These are phyloP conservation scores for Aspergillus cavernicola DNA, from an alignment of 495 filamentous ascomycete genomes.

Conservation along the genomic window DNA sequence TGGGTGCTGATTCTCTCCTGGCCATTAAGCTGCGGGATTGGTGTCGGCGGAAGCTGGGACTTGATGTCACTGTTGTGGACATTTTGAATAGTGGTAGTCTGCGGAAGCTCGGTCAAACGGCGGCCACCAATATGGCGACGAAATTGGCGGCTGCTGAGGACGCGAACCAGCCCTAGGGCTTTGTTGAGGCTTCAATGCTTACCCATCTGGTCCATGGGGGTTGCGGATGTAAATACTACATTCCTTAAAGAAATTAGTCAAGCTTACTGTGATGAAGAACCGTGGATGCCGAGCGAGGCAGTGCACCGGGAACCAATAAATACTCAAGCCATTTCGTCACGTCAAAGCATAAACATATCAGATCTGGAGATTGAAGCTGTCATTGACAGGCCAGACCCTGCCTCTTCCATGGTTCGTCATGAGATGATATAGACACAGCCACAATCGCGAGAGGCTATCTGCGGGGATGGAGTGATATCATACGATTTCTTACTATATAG, in stretches of 20 bases:
- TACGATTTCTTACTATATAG: neutral
- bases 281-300: neutral
- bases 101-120: neutral
- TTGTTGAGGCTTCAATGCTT: no score
- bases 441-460: neutral
- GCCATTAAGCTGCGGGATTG: neutral
- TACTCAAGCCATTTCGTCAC: neutral
- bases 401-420: neutral
- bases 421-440: neutral
- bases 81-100: constrained; percentile 1
- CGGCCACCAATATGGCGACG: neutral
- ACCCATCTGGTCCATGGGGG: no score
- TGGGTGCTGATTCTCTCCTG: constrained; percentile 3
- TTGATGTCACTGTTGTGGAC: neutral
- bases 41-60: neutral
- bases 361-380: neutral
- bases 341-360: neutral
- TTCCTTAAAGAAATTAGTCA: no score
- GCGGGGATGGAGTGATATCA: neutral
- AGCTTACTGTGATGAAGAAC: no score
- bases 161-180: neutral
- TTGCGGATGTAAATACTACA: no score
- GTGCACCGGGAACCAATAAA: neutral
- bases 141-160: neutral
- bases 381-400: neutral